Base-by-base conservation (phyloP, 2,329 filamentous ascomycete genomes). In the Colletotrichum cordylinicola region DNA sequence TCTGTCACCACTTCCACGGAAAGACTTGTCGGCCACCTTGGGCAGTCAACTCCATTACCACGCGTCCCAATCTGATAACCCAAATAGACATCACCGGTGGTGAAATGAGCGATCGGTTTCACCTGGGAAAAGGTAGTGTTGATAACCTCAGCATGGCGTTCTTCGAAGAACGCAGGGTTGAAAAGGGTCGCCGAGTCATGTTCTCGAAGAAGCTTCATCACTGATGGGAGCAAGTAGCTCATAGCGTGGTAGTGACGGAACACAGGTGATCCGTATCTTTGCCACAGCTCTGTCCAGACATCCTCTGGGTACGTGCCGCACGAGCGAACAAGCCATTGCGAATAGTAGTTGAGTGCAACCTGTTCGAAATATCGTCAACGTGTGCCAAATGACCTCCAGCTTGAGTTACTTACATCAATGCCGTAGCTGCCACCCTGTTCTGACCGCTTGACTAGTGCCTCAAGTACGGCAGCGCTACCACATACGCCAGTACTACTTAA, bases 161-260 rank as follows among this genome's bases (percentile, higher is more conserved):
- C 27, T 15, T 89, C 85, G 75, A 91, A 91, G 80, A 89, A 91
- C 0, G 82, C 80, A 0, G 86, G 84, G 6, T 86, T 83, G 72
- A 91, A 87, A 2, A 91, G 75, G 0, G 39, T 62, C 29, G 58
- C 24, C 1, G 70, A 18, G 7, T 83, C 83, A 66, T 88, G 82
- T 67, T 86, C 79, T 21, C 82, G 70, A 27, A 89, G 78, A 80
- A 87, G 82, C 15, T 82, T 81, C 58, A 88, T 66, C 78, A 87
- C 86, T 6, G 79, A 15, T 8, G 70, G 70, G 6, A 69, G 80
- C 12, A 86, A 81, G 64, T 87, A 84, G 2, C 71, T 73, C 87
- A 90, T 90, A 31, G 84, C 83, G 76, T 91, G 85, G 78, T 88
- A 87, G 78, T 90, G 86, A 12, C 88, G 85, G 82, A 90, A 91